Evolutionary conservation across 2,329 filamentous ascomycete species (phyloP).

Genomic region (Grosmannia huntii): DNA sequence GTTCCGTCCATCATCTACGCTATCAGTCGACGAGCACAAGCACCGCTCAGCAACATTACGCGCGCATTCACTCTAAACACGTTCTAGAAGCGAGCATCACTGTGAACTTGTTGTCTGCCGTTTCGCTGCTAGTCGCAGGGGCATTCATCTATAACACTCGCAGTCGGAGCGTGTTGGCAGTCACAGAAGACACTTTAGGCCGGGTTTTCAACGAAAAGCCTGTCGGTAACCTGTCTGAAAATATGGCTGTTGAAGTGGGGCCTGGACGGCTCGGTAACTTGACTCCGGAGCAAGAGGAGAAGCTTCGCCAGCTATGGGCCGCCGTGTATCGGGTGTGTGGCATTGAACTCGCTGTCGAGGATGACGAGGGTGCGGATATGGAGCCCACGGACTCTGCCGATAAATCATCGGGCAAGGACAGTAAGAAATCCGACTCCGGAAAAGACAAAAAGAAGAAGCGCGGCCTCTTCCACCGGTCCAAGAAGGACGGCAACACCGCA

Average conservation of each 20-base stretch:
- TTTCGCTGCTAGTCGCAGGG: slow-evolving; percentile 1
- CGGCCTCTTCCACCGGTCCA: slow-evolving; percentile 51
- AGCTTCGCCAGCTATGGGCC: slow-evolving; percentile 78
- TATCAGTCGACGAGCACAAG: neutral
- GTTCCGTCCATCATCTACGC: neutral
- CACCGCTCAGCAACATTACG: neutral
- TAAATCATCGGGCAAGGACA: slow-evolving; percentile 13
- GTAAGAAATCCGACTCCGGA: slow-evolving; percentile 19
- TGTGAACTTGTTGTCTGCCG: slow-evolving; percentile 1
- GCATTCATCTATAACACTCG: neutral
- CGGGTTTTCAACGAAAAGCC: neutral
- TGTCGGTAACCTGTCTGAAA: neutral
- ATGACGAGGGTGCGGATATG: slow-evolving; percentile 12
- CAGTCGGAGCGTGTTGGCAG: neutral
- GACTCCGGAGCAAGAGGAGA: slow-evolving; percentile 78
- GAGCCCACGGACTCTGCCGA: slow-evolving; percentile 12
- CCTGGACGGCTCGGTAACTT: slow-evolving; percentile 75
- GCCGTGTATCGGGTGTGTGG: slow-evolving; percentile 65
- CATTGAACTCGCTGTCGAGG: slow-evolving; percentile 29
- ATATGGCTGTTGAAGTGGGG: slow-evolving; percentile 24
- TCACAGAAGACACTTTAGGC: neutral
- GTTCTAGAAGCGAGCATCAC: slow-evolving; percentile 5
- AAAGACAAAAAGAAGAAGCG: slow-evolving; percentile 67
- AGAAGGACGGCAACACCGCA: slow-evolving; percentile 37
- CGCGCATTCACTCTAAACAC: neutral